A percentile compares a stretch with the other conserved stretches of the same genome.
phyloP scores from a whole-genome alignment of 2,329 filamentous ascomycete genomes.

The Elsinoe perseae region DNA sequence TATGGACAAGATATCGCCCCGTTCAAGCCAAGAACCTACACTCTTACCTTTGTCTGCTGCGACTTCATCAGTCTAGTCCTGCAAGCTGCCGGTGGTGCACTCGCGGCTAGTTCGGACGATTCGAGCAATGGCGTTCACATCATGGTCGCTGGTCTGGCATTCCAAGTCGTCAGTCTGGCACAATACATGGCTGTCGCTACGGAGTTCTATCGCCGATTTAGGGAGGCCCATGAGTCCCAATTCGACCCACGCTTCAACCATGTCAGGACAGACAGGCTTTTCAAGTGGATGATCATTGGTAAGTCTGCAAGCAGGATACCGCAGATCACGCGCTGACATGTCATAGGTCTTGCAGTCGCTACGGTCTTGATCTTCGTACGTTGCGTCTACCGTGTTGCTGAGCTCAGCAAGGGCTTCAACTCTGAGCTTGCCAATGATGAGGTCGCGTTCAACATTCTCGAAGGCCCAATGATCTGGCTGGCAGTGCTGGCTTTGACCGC shows the following conservation, averaged over 20 bases:
- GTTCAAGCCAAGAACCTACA: conserved; percentile 28
- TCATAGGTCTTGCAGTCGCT: conserved; percentile 29
- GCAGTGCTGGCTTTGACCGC: conserved; percentile 37
- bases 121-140: conserved; percentile 41
- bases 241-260: conserved; percentile 5
- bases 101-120: conserved; percentile 44
- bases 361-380: conserved; percentile 41
- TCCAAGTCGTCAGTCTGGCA: conserved; percentile 46
- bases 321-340: background rate
- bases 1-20: conserved; percentile 36
- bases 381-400: conserved; percentile 43
- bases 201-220: background rate
- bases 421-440: conserved; percentile 41
- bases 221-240: conserved; percentile 6
- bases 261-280: conserved; percentile 15
- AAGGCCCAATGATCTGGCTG: conserved; percentile 44
- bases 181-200: conserved; percentile 33
- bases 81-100: conserved; percentile 50
- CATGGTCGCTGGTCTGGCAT: conserved; percentile 50
- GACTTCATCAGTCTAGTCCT: conserved; percentile 49
- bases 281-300: conserved; percentile 16
- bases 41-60: conserved; percentile 50
- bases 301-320: background rate
- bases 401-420: conserved; percentile 42
- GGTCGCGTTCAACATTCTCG: conserved; percentile 40